Base-by-base conservation (phyloP, 2,329 filamentous ascomycete species). In the Cryphonectria naterciae region DNA sequence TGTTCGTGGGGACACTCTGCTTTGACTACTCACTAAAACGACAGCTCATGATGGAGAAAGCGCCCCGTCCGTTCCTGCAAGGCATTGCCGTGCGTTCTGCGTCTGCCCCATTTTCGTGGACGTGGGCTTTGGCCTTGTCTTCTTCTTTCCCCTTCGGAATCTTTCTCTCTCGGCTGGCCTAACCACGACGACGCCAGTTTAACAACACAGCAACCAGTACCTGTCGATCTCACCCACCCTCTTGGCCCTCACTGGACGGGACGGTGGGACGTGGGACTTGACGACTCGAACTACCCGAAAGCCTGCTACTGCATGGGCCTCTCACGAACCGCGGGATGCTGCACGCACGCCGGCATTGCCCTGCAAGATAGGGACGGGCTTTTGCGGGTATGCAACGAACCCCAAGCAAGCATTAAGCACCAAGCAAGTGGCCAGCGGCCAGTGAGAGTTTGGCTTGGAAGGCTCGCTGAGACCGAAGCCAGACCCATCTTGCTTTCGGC, bases 251-350 rank as follows among this genome's bases (percentile, higher is more conserved):
- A 63, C 61, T 63, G 61, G 39, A 41, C 19, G n/a, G 61, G 15
- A 8, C 15, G 61, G 61, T 46, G n/a, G 60, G 37, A 62, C 28
- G 13, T 6, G 19, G 49, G 28, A 43, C 22, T 22, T 22, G 32
- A 22, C 8, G 39, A 63, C 61, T 63, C 61, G 37, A 28, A 28
- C n/a, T 28, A 58, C 13, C 28, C 54, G n/a, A 17, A 32, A 32
- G 54, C 54, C 54, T 32, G 58, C 58, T 35, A 11, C 54, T 58
- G 58, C 58, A 61, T 39, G 58, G 35, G 58, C 58, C 46, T 46
- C 32, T 32, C 37, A 64, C n/a, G 61, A 64, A 64, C 61, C 61
- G 39, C 61, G 61, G 37, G 37, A 62, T 64, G 61, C 61, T 39
- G 39, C 37, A 39, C 32, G 35, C 17, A 32, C 54, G 54, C 56